These are phyloP conservation scores for Lachnellula cervina DNA, from an alignment of 2,329 filamentous ascomycete species.

Conservation along the genomic window DNA sequence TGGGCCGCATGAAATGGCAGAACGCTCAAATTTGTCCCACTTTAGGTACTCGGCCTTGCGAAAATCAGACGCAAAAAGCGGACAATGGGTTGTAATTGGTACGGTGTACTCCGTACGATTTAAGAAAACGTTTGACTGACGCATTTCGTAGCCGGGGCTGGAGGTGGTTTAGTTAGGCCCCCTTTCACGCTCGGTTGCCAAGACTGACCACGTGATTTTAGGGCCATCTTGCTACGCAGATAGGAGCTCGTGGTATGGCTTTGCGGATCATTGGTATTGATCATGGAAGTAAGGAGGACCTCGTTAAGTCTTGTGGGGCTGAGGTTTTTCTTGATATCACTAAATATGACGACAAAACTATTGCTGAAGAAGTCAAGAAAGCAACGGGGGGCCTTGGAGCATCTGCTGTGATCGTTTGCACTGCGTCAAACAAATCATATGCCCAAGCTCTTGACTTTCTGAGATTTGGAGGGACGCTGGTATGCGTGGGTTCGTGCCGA, in stretches of 20 bases:
- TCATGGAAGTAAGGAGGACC: constrained; percentile 53
- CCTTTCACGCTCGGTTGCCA: neutral
- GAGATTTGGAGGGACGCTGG: constrained; percentile 44
- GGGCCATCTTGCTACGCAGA: constrained; percentile 59
- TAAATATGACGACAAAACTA: constrained; percentile 43
- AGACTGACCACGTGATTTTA: constrained; percentile 16
- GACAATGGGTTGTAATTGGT: constrained; percentile 32
- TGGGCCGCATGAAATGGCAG: constrained; percentile 21
- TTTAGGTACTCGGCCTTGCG: constrained; percentile 55
- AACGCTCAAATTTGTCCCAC: constrained; percentile 15
- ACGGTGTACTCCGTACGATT: constrained; percentile 12
- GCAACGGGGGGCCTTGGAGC: constrained; percentile 55
- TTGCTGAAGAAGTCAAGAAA: constrained; percentile 50
- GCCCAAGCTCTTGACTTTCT: constrained; percentile 43
- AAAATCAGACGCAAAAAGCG: constrained; percentile 49
- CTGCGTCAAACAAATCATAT: constrained; percentile 46
- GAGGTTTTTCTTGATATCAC: constrained; percentile 63
- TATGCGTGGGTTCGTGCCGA: constrained; percentile 41
- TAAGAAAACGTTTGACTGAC: constrained; percentile 15
- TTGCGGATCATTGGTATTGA: constrained; percentile 63
- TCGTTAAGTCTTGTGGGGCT: constrained; percentile 56
- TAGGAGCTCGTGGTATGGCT: constrained; percentile 55
- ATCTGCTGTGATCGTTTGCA: constrained; percentile 53
- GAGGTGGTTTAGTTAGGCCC: constrained; percentile 47
- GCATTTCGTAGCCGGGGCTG: constrained; percentile 43